These are phyloP conservation scores for Nitzschia sp. DNA, from an alignment of 108 stramenopile genomes.

Conservation along the genomic window DNA sequence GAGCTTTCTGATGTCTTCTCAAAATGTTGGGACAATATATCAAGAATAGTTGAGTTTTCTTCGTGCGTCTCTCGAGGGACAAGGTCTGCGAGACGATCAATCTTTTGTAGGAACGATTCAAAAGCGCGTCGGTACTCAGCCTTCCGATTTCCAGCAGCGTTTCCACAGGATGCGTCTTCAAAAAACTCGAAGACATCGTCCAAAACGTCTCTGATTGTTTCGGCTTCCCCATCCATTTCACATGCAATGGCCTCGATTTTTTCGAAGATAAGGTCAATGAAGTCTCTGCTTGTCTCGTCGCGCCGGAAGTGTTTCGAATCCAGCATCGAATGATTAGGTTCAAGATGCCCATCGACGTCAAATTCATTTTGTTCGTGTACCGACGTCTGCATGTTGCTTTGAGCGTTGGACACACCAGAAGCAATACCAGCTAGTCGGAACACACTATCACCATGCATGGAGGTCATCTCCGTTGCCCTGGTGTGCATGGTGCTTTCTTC, in stretches of 20 bases:
- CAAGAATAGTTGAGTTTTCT: no score
- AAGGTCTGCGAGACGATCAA: neutral
- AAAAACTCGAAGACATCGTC: slow-evolving; percentile 14
- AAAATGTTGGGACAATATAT: slow-evolving; percentile 5
- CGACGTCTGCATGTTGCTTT: no score
- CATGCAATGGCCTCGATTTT: slow-evolving; percentile 13
- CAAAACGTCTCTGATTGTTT: slow-evolving; percentile 12
- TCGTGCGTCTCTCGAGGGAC: no score
- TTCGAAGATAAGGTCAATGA: slow-evolving; percentile 11
- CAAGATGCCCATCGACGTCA: neutral
- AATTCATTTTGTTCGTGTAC: no score
- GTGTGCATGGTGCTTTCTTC: no score
- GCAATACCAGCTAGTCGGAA: neutral
- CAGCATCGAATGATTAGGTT: neutral
- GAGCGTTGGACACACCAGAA: neutral
- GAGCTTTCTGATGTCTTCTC: slow-evolving; percentile 4
- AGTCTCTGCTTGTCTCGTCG: neutral
- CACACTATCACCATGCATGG: no score
- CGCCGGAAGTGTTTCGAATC: neutral
- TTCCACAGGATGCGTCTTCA: slow-evolving; percentile 4
- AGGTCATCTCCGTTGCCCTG: no score
- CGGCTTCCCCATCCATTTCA: slow-evolving; percentile 13
- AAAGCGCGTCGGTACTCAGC: slow-evolving; percentile 7
- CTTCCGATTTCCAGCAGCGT: neutral
- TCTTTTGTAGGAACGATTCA: slow-evolving; percentile 6